phyloP scores from a whole-genome alignment of 2,329 filamentous ascomycete genomes.

The Dothistroma pini region DNA sequence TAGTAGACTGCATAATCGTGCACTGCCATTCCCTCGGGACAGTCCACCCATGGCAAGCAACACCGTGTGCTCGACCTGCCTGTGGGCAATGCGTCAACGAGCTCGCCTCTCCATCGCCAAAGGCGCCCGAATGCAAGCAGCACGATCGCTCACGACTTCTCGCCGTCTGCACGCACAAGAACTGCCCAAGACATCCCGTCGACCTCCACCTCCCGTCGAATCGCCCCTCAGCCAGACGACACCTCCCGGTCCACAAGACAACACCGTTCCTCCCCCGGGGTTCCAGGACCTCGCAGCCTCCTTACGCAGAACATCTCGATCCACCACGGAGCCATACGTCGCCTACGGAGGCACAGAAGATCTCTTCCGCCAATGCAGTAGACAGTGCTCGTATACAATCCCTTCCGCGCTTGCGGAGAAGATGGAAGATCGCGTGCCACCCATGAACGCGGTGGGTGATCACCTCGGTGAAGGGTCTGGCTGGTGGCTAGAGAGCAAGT shows the following conservation, averaged over 20 bases:
- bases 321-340: slow-evolving; percentile 64
- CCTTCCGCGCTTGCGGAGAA: slow-evolving; percentile 60
- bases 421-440: slow-evolving; percentile 55
- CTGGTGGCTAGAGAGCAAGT: slow-evolving; percentile 68
- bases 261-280: slow-evolving; percentile 11
- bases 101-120: slow-evolving; percentile 2
- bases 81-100: slow-evolving; percentile 23
- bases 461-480: slow-evolving; percentile 72
- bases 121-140: neutral
- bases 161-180: slow-evolving; percentile 8
- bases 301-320: slow-evolving; percentile 28
- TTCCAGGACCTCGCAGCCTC: slow-evolving; percentile 27
- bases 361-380: slow-evolving; percentile 71
- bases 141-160: slow-evolving; percentile 8
- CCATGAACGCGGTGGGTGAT: slow-evolving; percentile 71
- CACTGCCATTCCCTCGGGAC: neutral
- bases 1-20: neutral
- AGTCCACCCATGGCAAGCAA: slow-evolving; percentile 23
- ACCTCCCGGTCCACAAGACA: slow-evolving; percentile 14
- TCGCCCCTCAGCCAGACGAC: slow-evolving; percentile 8
- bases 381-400: slow-evolving; percentile 72
- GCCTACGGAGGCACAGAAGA: slow-evolving; percentile 75
- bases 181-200: slow-evolving; percentile 1
- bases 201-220: neutral
- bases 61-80: slow-evolving; percentile 23